phyloP scores from a whole-genome alignment of 495 filamentous ascomycete species.

The Hyaloscypha hepaticicola region DNA sequence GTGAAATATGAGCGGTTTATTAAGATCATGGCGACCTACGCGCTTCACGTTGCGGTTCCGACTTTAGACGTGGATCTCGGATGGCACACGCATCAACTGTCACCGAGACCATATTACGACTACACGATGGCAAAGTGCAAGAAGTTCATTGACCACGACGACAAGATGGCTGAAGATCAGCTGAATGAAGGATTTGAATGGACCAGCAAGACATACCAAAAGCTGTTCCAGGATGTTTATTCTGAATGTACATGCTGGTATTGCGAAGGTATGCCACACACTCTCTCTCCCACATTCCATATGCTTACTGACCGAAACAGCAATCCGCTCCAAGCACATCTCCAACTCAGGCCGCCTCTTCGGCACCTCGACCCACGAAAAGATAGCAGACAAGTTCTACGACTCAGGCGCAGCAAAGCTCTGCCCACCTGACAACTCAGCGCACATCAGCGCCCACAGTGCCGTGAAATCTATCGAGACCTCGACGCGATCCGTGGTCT shows the following conservation, averaged over 20 bases:
- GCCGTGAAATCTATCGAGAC: conserved; percentile 39
- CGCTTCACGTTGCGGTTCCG: conserved; percentile 62
- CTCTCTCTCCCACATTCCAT: not conserved
- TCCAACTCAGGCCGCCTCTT: conserved; percentile 43
- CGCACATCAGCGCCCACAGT: conserved; percentile 75
- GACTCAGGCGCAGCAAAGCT: conserved; percentile 51
- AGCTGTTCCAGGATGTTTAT: conserved; percentile 63
- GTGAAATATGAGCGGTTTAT: conserved; percentile 72
- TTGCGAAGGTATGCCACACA: conserved; percentile 57
- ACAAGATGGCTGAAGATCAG: conserved; percentile 68
- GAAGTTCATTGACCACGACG: conserved; percentile 79
- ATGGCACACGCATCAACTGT: conserved; percentile 73
- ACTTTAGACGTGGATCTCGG: conserved; percentile 87
- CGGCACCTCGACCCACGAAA: conserved; percentile 45
- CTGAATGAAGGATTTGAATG: conserved; percentile 68
- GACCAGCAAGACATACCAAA: conserved; percentile 70
- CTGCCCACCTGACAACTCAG: conserved; percentile 55
- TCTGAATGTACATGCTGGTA: conserved; percentile 90
- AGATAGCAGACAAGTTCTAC: conserved; percentile 54
- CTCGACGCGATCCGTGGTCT: conserved; percentile 18
- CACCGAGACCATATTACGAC: conserved; percentile 60
- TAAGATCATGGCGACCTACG: conserved; percentile 57
- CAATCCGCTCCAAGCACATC: conserved; percentile 63
- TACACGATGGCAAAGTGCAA: conserved; percentile 44
- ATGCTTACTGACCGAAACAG: conserved; percentile 31